A percentile compares a stretch with the other conserved stretches of the same genome.
Evolutionary conservation across 345 rosid species (phyloP).

Genomic region (Anastatica hierochuntica): DNA sequence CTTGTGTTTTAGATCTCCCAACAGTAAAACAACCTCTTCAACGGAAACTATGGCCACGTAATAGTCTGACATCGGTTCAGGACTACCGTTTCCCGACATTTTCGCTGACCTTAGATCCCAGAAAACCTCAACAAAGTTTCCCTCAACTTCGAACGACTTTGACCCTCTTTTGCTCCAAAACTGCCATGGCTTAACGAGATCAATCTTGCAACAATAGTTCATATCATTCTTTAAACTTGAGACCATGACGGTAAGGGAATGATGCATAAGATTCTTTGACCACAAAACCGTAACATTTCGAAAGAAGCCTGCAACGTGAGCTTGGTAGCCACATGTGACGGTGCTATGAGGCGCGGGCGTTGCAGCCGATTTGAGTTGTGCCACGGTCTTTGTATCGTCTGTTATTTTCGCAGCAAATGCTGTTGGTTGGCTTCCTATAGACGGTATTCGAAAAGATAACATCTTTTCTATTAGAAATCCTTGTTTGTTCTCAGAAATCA

Average conservation of each 20-base stretch:
- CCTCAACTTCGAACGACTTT: conserved; percentile 56
- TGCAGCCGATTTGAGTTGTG: conserved; percentile 34
- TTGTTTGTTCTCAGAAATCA: too few species aligned
- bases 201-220: conserved; percentile 51
- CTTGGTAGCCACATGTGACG: conserved; percentile 62
- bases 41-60: conserved; percentile 76
- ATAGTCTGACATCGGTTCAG: conserved; percentile 67
- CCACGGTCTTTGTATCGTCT: conserved; percentile 37
- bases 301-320: conserved; percentile 53
- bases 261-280: conserved; percentile 69
- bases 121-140: conserved; percentile 52
- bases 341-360: conserved; percentile 53
- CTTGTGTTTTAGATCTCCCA: conserved; percentile 81
- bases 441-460: conserved; percentile 20
- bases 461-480: conserved; percentile 4
- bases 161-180: conserved; percentile 84
- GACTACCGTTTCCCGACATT: conserved; percentile 45
- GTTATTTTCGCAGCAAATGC: conserved; percentile 42
- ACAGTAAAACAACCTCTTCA: conserved; percentile 68
- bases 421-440: conserved; percentile 8
- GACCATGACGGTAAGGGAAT: conserved; percentile 53
- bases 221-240: conserved; percentile 48
- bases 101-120: conserved; percentile 90
- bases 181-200: conserved; percentile 73
- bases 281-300: conserved; percentile 55